These are phyloP conservation scores for Aspergillus sp. DNA, from an alignment of 2,329 filamentous ascomycete species.

Conservation along the genomic window DNA sequence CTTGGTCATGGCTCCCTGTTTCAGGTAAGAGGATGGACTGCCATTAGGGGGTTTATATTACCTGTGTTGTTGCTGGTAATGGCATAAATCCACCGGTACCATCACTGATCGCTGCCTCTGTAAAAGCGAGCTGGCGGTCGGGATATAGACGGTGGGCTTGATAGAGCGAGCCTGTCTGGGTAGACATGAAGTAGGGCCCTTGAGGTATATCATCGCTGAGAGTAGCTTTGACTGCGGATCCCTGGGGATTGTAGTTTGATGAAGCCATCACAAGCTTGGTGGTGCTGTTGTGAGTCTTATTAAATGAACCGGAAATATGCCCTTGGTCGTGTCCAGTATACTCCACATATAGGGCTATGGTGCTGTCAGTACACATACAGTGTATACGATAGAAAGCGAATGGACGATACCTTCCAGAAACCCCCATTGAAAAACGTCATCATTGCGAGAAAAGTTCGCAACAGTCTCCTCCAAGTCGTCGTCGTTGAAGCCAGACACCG, in stretches of 20 bases:
- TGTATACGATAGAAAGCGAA: no score
- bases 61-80: neutral
- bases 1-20: neutral
- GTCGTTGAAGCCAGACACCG: neutral
- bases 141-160: constrained; percentile 15
- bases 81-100: constrained; percentile 1
- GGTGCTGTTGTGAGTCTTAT: no score
- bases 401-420: neutral
- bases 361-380: no score
- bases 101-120: constrained; percentile 13
- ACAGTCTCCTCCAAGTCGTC: neutral
- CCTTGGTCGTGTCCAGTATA: neutral
- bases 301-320: neutral
- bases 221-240: neutral
- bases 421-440: neutral
- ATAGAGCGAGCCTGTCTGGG: neutral
- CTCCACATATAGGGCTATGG: neutral
- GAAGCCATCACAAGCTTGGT: neutral
- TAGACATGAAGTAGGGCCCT: constrained; percentile 13
- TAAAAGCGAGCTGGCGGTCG: constrained; percentile 13
- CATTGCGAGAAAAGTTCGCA: neutral
- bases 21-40: neutral
- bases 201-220: neutral
- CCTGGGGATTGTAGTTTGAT: neutral
- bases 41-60: neutral